phyloP scores from a whole-genome alignment of 225 moss, liverwort and hornwort genomes.

The Physcomitrellopsis africana region DNA sequence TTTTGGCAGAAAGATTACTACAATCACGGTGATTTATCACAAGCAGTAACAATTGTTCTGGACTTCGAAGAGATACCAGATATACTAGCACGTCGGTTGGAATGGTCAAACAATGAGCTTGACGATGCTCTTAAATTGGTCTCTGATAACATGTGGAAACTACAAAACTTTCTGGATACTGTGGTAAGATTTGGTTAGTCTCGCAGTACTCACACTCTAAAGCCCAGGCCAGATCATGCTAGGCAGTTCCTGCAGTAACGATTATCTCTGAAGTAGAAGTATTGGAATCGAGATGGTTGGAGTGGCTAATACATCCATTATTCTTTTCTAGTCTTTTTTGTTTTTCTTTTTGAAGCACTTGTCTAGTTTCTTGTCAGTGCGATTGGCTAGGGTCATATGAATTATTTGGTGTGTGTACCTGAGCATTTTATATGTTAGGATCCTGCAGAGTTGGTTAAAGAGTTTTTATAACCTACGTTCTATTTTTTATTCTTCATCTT shows the following conservation, averaged over 20 bases:
- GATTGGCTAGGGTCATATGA: slow-evolving; percentile 4
- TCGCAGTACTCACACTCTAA: neutral
- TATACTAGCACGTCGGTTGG: slow-evolving; percentile 43
- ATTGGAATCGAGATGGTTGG: neutral
- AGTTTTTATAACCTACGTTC: neutral
- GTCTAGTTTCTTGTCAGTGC: neutral
- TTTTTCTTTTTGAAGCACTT: neutral
- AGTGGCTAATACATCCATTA: neutral
- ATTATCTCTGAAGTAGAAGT: slow-evolving; percentile 10
- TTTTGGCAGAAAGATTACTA: slow-evolving; percentile 70
- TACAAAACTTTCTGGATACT: slow-evolving; percentile 66
- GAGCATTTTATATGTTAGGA: neutral
- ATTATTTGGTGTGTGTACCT: slow-evolving; percentile 10
- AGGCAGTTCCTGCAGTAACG: neutral
- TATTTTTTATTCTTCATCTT: neutral
- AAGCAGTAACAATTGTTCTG: slow-evolving; percentile 65
- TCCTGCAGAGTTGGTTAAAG: neutral
- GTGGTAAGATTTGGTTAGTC: slow-evolving; percentile 43
- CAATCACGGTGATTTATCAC: slow-evolving; percentile 51
- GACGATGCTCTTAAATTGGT: slow-evolving; percentile 64
- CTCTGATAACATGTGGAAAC: slow-evolving; percentile 69
- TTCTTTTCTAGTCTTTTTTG: neutral
- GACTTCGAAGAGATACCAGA: slow-evolving; percentile 75
- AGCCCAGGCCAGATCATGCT: slow-evolving; percentile 10
- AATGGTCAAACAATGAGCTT: slow-evolving; percentile 73